Base-by-base conservation (phyloP, 1,139 yeast species). In the Zygosaccharomyces sapae region DNA sequence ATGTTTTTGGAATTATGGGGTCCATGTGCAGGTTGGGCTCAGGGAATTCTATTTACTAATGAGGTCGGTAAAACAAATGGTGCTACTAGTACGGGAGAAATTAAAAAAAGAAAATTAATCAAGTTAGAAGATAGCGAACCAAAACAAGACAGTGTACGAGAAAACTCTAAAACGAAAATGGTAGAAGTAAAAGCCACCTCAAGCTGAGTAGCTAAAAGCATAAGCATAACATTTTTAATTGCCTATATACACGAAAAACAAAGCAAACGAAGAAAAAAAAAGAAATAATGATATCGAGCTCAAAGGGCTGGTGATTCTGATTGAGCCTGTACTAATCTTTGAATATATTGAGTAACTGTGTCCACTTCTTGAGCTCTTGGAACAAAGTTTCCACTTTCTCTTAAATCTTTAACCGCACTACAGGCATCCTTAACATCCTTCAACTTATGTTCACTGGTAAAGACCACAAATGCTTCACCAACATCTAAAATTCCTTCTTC, bases 21-120 rank as follows among this genome's bases (percentile, higher is more conserved):
- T 0, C 77, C 78, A 0, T 85, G 86, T 63, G 97, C 98, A 4
- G 98, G 98, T 0, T 92, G 98, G 98, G 97, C 97, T 0, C 97
- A 90, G 61, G 84, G 92, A 12, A 90, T 90, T 9, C 72, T 90
- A 50, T 92, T 90, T 68, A 83, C 97, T 0, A 87, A 90, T 5
- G 97, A 89, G 62, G 73, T 90, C 55, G 90, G 88, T 2, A 66
- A 77, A 8, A 76, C 79, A 41, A 66, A 66, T 50, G 72, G 73
- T 4, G 63, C 67, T 1, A 69, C 70, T 37, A 49, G 58, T 9
- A 46, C 54, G 7, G 63, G 62, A 4, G 54, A 53, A 16, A 54
- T 59, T 10, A 54, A 52, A 18, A 55, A 55, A 33, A 53, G 65
- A 13, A 50, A 54, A 35, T 35, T 57, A 34, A 31, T 40, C 13